Conservation (phyloP, 2,329 filamentous ascomycete genomes). For the Rutstroemia sp. region DNA sequence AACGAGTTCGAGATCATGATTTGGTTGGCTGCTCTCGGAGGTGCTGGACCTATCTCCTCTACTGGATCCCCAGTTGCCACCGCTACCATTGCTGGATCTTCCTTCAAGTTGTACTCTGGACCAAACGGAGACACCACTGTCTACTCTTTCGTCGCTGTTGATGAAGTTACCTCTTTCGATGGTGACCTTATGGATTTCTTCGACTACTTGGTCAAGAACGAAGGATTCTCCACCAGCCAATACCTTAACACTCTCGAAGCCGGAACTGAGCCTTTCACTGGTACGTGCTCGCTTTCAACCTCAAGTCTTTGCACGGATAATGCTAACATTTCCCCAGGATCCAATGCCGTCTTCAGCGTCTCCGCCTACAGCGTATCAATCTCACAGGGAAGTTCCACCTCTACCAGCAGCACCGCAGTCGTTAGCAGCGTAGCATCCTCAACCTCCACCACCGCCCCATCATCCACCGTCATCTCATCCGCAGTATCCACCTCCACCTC, state of each 20-base stretch:
- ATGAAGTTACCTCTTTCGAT: slow-evolving; percentile 41
- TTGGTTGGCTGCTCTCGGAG: slow-evolving; percentile 51
- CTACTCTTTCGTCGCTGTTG: slow-evolving; percentile 49
- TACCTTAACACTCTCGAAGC: slow-evolving; percentile 46
- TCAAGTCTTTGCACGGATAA: background rate
- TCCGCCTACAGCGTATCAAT: slow-evolving; percentile 2
- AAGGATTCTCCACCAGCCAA: slow-evolving; percentile 42
- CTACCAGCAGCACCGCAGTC: background rate
- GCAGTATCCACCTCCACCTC: background rate
- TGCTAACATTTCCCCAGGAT: background rate
- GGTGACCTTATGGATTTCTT: slow-evolving; percentile 53
- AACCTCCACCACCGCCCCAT: background rate
- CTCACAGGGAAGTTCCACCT: background rate
- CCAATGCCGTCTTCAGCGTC: slow-evolving; percentile 1
- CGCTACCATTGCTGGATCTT: slow-evolving; percentile 43
- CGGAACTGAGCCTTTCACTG: slow-evolving; percentile 48
- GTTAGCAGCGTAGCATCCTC: background rate
- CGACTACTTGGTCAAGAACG: slow-evolving; percentile 42
- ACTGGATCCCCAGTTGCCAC: slow-evolving; percentile 46
- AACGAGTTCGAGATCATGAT: slow-evolving; percentile 59
- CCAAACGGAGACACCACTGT: slow-evolving; percentile 51
- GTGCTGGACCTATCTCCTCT: slow-evolving; percentile 48
- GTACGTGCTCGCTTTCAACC: slow-evolving; percentile 23
- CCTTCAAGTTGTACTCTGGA: slow-evolving; percentile 54
- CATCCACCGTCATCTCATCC: background rate